Evolutionary conservation across 2,329 filamentous ascomycete genomes (phyloP).

Genomic region (Clarireedia hainanense): DNA sequence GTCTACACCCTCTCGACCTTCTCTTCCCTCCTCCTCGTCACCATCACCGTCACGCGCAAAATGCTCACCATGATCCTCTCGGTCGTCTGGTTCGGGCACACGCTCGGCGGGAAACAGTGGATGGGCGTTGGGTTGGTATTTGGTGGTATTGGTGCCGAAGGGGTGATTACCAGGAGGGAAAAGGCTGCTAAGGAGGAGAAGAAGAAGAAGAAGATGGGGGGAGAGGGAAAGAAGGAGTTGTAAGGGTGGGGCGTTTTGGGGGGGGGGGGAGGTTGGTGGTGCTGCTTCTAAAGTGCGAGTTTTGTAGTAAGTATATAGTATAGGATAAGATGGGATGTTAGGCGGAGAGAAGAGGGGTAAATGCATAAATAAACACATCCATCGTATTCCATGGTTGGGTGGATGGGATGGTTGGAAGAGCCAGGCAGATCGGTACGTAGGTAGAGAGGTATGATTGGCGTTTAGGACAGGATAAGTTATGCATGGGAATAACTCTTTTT

Average conservation of each 20-base stretch:
- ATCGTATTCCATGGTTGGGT: no score
- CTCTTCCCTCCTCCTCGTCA: constrained; percentile 84
- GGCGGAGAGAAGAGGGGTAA: no score
- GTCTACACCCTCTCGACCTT: constrained; percentile 91
- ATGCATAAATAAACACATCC: no score
- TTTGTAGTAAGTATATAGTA: not conserved
- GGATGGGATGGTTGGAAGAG: no score
- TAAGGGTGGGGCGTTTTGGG: not conserved
- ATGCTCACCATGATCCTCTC: constrained; percentile 99
- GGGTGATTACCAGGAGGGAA: constrained; percentile 69
- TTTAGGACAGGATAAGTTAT: no score
- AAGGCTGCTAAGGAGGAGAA: constrained; percentile 66
- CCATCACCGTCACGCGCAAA: constrained; percentile 94
- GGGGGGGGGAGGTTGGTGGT: not conserved
- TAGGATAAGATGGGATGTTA: not conserved
- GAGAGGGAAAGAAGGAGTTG: constrained; percentile 21
- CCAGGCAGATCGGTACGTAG: no score
- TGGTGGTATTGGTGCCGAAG: constrained; percentile 89
- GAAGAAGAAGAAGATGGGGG: constrained; percentile 15
- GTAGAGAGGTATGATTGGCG: no score
- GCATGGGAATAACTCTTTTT: no score
- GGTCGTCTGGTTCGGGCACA: constrained; percentile 89
- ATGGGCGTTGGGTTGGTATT: constrained; percentile 88
- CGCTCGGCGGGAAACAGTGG: constrained; percentile 83
- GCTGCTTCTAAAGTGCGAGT: not conserved